A percentile compares a stretch with the other conserved stretches of the same genome.
Conservation (phyloP, 805 yeast species). For the Saccharomycopsis vini region DNA sequence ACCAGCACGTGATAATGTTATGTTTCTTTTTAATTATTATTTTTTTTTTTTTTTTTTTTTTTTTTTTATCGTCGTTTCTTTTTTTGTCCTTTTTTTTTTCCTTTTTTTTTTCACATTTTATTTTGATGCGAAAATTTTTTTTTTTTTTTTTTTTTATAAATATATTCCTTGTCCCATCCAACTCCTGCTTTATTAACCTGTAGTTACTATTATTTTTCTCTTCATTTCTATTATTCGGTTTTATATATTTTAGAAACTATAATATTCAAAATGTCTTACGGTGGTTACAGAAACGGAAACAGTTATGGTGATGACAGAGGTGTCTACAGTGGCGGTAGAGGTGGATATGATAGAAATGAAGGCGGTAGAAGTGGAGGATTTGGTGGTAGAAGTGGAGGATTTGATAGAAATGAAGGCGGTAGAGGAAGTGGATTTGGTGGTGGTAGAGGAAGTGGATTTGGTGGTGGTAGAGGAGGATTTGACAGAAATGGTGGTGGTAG, state of each 20-base stretch:
- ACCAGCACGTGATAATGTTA: too few relatives aligned
- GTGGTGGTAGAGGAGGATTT: constrained; percentile 30
- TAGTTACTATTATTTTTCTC: neutral
- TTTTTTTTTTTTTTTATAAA: neutral
- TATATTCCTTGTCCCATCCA: too few relatives aligned
- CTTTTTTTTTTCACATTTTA: too few relatives aligned
- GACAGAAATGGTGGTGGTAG: constrained; percentile 32
- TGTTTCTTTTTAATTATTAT: too few relatives aligned
- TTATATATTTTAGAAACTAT: neutral
- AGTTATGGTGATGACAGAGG: constrained; percentile 21
- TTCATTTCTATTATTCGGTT: neutral
- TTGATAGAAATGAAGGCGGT: constrained; percentile 21
- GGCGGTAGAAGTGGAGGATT: constrained; percentile 3
- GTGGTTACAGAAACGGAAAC: constrained; percentile 24
- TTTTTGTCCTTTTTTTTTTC: too few relatives aligned
- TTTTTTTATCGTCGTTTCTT: too few relatives aligned
- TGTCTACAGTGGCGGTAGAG: constrained; percentile 13
- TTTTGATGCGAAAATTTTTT: too few relatives aligned
- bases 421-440: constrained; percentile 30
- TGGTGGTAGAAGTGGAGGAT: constrained; percentile 21
- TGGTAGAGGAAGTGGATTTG: constrained; percentile 29
- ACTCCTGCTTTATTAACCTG: neutral
- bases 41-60: too few relatives aligned
- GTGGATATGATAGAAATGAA: neutral
- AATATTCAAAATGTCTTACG: constrained; percentile 26